Evolutionary conservation across 2,329 filamentous ascomycete genomes (phyloP), one percentile per base, ranked within the genome.

Genomic region (Elsinoe ampelina): DNA sequence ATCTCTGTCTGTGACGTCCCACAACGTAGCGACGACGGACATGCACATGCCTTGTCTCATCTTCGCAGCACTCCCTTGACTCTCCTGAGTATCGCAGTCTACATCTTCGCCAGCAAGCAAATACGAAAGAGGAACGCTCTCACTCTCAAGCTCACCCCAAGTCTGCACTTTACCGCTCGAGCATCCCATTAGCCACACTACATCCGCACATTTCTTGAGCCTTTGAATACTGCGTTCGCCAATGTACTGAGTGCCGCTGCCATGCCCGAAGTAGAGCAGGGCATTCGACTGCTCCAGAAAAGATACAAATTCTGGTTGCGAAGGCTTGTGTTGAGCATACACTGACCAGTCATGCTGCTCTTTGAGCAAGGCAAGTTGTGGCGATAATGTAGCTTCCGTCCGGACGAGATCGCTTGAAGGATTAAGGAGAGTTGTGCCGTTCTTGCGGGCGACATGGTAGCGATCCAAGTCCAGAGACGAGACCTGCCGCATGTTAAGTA

Each of bases 1-100:
- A 70, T 98, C 93, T 65, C 88, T 88, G 69, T 98, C 93, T 8
- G 93, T 98, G 51, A 98, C 93, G 70, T 98, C 93, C 93, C 93
- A 98, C 36, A 98, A 77, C 13, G 91, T 96, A 45, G 90, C 93
- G 1, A 97, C 84, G 8, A 97, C 82, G 0, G 92, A 90, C 2
- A 90, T 63, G 67, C 74, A 64, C 71, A 60, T 52, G 20, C 60
- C 59, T 19, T 59, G 45, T 58, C 63, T 66, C 12, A 58, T 42
- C 12, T 39, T 39, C 7, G 42, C 55, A 7, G 15, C 36, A 1
- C 2, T n/a, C 11, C 30, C n/a, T 41, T 32, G 19, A 38, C 3
- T 10, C 42, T 34, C 15, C 32, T 39, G 41, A 12, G 6, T 36
- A 5, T 50, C 41, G 19, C 17, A 52, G 5, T 39, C 35, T 30